These are phyloP conservation scores for Colletotrichum higginsianum DNA, from an alignment of 2,329 filamentous ascomycete species.

Conservation along the genomic window DNA sequence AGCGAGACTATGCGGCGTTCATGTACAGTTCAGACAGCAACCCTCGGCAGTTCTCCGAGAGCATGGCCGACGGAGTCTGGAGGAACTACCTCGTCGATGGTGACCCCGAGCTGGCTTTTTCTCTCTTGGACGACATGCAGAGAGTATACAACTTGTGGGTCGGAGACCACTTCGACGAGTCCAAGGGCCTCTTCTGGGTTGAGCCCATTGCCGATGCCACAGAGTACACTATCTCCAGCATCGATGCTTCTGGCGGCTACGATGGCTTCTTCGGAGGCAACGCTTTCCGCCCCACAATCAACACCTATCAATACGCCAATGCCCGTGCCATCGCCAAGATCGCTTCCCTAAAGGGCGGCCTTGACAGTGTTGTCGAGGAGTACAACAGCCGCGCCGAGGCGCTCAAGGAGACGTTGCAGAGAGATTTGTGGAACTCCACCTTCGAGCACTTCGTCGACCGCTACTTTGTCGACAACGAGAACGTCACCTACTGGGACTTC, in stretches of 20 bases:
- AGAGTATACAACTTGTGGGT: slow-evolving; percentile 58
- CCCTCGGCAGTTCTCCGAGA: slow-evolving; percentile 31
- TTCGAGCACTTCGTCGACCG: slow-evolving; percentile 58
- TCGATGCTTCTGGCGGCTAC: slow-evolving; percentile 42
- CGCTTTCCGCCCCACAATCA: slow-evolving; percentile 59
- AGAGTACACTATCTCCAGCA: slow-evolving; percentile 54
- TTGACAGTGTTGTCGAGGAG: slow-evolving; percentile 45
- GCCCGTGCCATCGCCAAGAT: slow-evolving; percentile 57
- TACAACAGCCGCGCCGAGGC: slow-evolving; percentile 53
- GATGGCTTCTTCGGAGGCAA: slow-evolving; percentile 55
- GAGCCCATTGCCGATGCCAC: slow-evolving; percentile 60
- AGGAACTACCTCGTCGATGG: slow-evolving; percentile 53
- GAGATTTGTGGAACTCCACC: slow-evolving; percentile 55
- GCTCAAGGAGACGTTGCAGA: slow-evolving; percentile 53
- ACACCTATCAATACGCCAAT: slow-evolving; percentile 61
- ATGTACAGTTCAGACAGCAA: slow-evolving; percentile 46
- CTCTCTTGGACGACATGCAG: slow-evolving; percentile 58
- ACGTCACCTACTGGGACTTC: slow-evolving; percentile 48
- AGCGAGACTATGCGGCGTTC: slow-evolving; percentile 51
- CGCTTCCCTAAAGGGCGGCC: slow-evolving; percentile 53
- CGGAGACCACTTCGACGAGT: slow-evolving; percentile 49
- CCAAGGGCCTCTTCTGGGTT: slow-evolving; percentile 58
- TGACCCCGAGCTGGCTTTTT: slow-evolving; percentile 52
- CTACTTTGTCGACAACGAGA: slow-evolving; percentile 54
- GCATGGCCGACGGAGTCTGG: slow-evolving; percentile 44